phyloP scores from a whole-genome alignment of 352 stramenopile species.

The Pilasporangium apinafurcum region DNA sequence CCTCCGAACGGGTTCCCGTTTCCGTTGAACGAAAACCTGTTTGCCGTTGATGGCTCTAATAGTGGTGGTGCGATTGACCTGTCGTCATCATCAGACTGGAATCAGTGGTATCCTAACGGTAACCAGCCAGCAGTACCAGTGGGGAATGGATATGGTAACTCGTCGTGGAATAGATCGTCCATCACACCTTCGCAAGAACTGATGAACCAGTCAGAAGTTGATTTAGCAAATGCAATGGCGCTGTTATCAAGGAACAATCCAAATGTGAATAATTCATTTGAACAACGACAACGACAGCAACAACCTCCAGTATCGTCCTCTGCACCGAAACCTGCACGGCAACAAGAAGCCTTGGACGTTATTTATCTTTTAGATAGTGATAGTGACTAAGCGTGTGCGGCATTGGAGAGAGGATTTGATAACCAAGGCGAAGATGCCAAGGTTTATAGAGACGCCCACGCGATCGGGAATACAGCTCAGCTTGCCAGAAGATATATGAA shows the following conservation, averaged over 20 bases:
- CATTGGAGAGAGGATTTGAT: too few species aligned
- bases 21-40: constrained; percentile 53
- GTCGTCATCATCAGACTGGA: constrained; percentile 21
- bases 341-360: constrained; percentile 44
- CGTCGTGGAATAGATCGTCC: constrained; percentile 5
- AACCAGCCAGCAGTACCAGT: not conserved
- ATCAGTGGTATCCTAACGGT: constrained; percentile 15
- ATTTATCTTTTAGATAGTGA: constrained; percentile 79
- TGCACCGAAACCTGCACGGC: constrained; percentile 9
- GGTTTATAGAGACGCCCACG: too few species aligned
- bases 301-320: constrained; percentile 1
- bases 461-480: too few species aligned
- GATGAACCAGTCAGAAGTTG: constrained; percentile 29
- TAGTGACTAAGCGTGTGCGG: constrained; percentile 62
- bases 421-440: too few species aligned
- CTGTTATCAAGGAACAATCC: constrained; percentile 48
- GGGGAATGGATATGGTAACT: not conserved
- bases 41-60: constrained; percentile 15
- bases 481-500: too few species aligned
- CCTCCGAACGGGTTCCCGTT: constrained; percentile 53
- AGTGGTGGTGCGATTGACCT: constrained; percentile 11
- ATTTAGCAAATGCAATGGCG: constrained; percentile 56
- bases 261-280: constrained; percentile 43
- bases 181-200: constrained; percentile 2
- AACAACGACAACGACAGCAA: constrained; percentile 22